Evolutionary conservation across 2,329 filamentous ascomycete genomes (phyloP), one percentile per base, ranked within the genome.

Genomic region (Pyricularia pennisetigena): DNA sequence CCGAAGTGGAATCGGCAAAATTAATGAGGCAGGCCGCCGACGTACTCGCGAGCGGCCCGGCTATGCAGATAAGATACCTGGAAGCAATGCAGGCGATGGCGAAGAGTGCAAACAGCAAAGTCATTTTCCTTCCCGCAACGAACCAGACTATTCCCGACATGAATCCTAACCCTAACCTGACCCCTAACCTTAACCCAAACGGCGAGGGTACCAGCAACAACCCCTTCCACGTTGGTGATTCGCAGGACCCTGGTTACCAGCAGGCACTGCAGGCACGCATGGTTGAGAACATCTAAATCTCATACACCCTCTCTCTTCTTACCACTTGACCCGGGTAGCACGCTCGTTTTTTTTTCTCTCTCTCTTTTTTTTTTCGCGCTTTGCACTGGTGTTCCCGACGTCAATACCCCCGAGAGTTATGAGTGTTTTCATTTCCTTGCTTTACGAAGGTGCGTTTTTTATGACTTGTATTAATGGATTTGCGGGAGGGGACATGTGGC

Each of bases 61-160:
- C 95, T 73, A 99, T 99, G 95, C 94, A 97, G 82, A 97, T 97
- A 82, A 85, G 94, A 72, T 98, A 98, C 79, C 90, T 99, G 72
- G 95, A 99, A 82, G 94, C 95, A 4, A 98, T 98, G 94, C 95
- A 98, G 79, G 87, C 92, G 61, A 99, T 99, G 94, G 95, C 95
- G 74, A 98, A 97, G 86, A 87, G 88, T 0, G 92, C 93, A 65
- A 96, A 93, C 80, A 86, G 84, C 79, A 96, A 96, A 81, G 90
- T 95, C 74, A 94, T 94, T 74, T 94, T 95, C 84, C 76, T 95
- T 72, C 91, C 90, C 1, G 87, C 83, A 9, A 79, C 82, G 59
- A 86, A 85, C 78, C 86, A 91, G 79, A 88, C 85, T 20, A 85
- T 89, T 75, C 82, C 78, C 70, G 69, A 71, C 69, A 16, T 14